A percentile compares a stretch with the other conserved stretches of the same genome.
Conservation (phyloP, 2,329 filamentous ascomycete species). For the Aspergillus fumigatus region DNA sequence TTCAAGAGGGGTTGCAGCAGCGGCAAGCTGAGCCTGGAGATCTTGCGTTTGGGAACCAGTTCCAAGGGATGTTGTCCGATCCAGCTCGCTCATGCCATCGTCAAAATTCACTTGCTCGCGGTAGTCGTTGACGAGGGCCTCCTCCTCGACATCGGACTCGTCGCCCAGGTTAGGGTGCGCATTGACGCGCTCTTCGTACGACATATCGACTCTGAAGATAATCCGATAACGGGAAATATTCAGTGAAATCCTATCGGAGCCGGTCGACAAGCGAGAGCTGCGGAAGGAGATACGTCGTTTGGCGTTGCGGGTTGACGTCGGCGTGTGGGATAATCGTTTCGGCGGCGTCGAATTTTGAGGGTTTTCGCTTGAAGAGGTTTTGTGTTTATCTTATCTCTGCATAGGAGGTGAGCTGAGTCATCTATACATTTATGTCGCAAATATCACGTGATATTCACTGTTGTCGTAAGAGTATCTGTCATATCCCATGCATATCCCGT, state of each 20-base stretch:
- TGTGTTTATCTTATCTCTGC: slow-evolving; percentile 45
- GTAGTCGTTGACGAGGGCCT: slow-evolving; percentile 93
- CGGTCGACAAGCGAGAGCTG: slow-evolving; percentile 17
- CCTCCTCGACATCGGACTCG: slow-evolving; percentile 94
- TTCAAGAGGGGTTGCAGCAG: slow-evolving; percentile 90
- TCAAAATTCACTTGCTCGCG: slow-evolving; percentile 94
- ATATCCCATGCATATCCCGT: not conserved
- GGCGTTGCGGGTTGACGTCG: slow-evolving; percentile 25
- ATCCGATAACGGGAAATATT: slow-evolving; percentile 10
- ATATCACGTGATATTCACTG: not conserved
- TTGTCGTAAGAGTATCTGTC: too few relatives aligned
- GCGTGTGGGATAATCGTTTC: slow-evolving; percentile 31
- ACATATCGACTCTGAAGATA: slow-evolving; percentile 34
- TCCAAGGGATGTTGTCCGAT: slow-evolving; percentile 65
- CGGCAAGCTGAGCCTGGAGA: slow-evolving; percentile 84
- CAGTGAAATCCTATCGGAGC: not conserved
- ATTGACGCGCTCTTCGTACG: slow-evolving; percentile 42
- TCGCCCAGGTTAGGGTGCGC: slow-evolving; percentile 53
- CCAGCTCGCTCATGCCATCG: slow-evolving; percentile 76
- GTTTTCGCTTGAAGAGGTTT: slow-evolving; percentile 41
- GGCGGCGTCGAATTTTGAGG: slow-evolving; percentile 41
- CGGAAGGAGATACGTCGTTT: slow-evolving; percentile 21
- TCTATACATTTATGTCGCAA: slow-evolving; percentile 9
- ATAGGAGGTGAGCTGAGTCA: slow-evolving; percentile 29
- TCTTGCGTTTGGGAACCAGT: slow-evolving; percentile 77